Conservation (phyloP, 164 flowering plant genomes). For the Houttuynia cordata region DNA sequence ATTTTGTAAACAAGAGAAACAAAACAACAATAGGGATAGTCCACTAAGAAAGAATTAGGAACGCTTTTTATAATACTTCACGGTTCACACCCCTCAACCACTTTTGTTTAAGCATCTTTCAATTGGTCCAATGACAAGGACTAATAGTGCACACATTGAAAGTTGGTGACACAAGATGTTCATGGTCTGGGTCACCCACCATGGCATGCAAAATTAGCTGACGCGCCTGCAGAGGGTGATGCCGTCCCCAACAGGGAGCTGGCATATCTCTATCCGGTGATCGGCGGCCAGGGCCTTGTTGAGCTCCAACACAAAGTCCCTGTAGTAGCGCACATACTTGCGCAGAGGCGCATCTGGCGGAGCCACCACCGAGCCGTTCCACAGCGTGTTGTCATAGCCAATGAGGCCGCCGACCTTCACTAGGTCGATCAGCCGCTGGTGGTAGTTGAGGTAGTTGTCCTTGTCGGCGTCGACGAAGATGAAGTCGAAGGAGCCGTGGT, state of each 20-base stretch:
- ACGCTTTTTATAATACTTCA: too few species aligned
- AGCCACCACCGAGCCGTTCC: conserved; percentile 95
- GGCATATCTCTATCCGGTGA: conserved; percentile 87
- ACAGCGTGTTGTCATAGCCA: conserved; percentile 96
- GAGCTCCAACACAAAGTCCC: conserved; percentile 87
- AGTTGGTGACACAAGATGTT: neutral
- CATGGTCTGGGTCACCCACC: neutral
- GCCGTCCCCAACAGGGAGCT: conserved; percentile 95
- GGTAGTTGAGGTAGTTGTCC: conserved; percentile 94
- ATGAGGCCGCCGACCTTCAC: conserved; percentile 88
- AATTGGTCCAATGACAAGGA: too few species aligned
- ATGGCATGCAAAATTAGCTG: conserved; percentile 20
- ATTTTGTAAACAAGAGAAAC: too few species aligned
- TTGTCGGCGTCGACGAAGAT: conserved; percentile 97
- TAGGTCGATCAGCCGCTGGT: conserved; percentile 73
- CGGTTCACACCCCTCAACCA: too few species aligned
- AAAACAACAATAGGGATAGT: too few species aligned
- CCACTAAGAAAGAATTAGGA: too few species aligned
- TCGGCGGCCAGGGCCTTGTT: conserved; percentile 90
- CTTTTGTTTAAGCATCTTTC: too few species aligned
- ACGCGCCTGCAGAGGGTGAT: conserved; percentile 91
- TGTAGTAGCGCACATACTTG: conserved; percentile 82
- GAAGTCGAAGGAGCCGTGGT: conserved; percentile 77
- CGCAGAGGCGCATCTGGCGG: conserved; percentile 84
- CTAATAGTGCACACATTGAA: neutral